These are phyloP conservation scores for Leccinum cinnamomeum DNA, from an alignment of 1,284 basidiomycete species.

Conservation along the genomic window DNA sequence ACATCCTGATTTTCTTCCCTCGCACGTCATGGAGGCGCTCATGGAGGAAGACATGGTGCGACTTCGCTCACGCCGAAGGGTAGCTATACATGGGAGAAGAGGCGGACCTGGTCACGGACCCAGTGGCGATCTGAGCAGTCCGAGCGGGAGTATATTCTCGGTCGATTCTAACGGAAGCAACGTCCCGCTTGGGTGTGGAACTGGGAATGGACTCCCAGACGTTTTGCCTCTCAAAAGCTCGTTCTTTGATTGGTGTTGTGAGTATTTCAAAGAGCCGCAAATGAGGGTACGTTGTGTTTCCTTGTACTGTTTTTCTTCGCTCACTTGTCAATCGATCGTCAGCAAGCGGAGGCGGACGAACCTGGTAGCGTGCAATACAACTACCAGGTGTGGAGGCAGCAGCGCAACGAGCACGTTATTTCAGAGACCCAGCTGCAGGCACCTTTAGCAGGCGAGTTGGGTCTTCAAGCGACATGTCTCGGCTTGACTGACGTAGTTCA, in stretches of 20 bases:
- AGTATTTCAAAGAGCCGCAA: conserved; percentile 98
- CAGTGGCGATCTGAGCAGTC: conserved; percentile 49
- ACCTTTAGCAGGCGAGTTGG: conserved; percentile 64
- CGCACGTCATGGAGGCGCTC: conserved; percentile 80
- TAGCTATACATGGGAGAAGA: conserved; percentile 40
- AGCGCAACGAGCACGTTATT: conserved; percentile 83
- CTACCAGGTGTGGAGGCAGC: conserved; percentile 93
- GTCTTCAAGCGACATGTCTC: neutral
- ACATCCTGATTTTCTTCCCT: conserved; percentile 58
- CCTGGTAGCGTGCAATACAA: conserved; percentile 94
- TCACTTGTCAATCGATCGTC: conserved; percentile 10
- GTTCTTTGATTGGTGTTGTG: conserved; percentile 95
- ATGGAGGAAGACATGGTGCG: conserved; percentile 92
- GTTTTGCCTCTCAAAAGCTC: conserved; percentile 86
- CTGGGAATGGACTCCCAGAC: conserved; percentile 68
- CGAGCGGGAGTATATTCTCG: conserved; percentile 72
- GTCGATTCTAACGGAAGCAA: conserved; percentile 62
- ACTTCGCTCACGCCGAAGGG: conserved; percentile 65
- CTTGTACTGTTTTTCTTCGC: conserved; percentile 7
- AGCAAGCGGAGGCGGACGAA: conserved; percentile 95
- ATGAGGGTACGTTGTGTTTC: conserved; percentile 73
- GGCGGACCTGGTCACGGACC: conserved; percentile 22
- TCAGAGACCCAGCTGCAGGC: conserved; percentile 73
- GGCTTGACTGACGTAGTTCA: conserved; percentile 2
- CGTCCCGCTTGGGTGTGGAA: conserved; percentile 69